These are phyloP conservation scores for Laburnicola sp. DNA, from an alignment of 2,329 filamentous ascomycete species.

Conservation along the genomic window DNA sequence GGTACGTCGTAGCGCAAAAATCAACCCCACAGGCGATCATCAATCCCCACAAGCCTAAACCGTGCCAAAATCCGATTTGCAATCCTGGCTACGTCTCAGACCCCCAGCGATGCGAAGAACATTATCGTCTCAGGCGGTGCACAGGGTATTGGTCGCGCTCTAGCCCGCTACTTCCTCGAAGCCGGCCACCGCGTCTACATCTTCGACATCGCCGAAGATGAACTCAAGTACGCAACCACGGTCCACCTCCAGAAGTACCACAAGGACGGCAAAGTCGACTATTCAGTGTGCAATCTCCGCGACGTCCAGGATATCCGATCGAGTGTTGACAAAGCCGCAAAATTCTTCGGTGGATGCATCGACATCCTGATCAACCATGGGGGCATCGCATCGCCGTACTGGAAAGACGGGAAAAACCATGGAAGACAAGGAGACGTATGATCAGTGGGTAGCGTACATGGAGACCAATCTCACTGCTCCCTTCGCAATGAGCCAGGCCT, in stretches of 20 bases:
- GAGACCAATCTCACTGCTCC: constrained; percentile 54
- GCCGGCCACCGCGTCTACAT: constrained; percentile 53
- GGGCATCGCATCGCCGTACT: constrained; percentile 45
- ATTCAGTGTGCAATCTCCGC: constrained; percentile 51
- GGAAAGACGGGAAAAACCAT: constrained; percentile 53
- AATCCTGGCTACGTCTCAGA: constrained; percentile 15
- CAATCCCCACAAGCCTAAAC: background rate
- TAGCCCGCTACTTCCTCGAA: constrained; percentile 52
- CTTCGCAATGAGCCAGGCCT: constrained; percentile 53
- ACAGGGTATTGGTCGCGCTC: constrained; percentile 53
- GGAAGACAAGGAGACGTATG: constrained; percentile 49
- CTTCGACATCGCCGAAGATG: constrained; percentile 47
- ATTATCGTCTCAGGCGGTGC: constrained; percentile 50
- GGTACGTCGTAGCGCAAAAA: background rate
- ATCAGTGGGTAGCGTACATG: constrained; percentile 52
- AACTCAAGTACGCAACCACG: constrained; percentile 46
- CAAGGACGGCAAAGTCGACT: constrained; percentile 39
- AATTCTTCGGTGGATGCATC: constrained; percentile 48
- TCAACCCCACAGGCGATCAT: background rate
- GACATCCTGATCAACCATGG: constrained; percentile 47
- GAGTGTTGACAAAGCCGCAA: constrained; percentile 47
- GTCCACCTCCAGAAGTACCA: constrained; percentile 46
- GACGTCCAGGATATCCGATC: constrained; percentile 47
- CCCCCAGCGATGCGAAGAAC: constrained; percentile 29
- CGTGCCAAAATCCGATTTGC: constrained; percentile 1